Evolutionary conservation across 345 rosid genomes (phyloP), one percentile per base, ranked within the genome.

Genomic region (Theobroma cacao): DNA sequence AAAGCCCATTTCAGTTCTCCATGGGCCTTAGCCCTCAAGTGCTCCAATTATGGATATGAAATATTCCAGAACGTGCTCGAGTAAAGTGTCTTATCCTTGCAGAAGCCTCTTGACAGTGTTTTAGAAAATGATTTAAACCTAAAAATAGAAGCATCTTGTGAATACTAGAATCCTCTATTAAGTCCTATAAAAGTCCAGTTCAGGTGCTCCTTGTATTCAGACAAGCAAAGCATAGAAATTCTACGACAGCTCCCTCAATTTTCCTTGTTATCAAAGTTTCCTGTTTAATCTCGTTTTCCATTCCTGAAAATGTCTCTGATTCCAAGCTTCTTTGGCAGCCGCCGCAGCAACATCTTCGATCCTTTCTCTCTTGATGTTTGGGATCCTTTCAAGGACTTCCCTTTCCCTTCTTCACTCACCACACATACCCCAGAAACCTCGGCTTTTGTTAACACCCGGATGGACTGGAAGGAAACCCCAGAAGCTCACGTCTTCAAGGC

Each of bases 381-480:
- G 82, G 79, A 80, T 47, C 76, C 82, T 0, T 68, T 75, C 61
- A 14, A 43, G 48, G 77, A 72, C 43, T 53, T 56, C 53, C 59
- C 12, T 67, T 38, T 61, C 45, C n/a, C 72, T 4, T 60, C 64
- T n/a, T 72, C 82, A 1, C 38, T 58, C 52, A 34, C 61, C 4
- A 20, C 15, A 2, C 34, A 7, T 1, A 31, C 70, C 3, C 52
- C 26, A 0, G 75, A 67, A 22, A 45, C 78, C 50, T 9, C 68
- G 0, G 50, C 60, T 58, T 58, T 80, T 5, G 55, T 34, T n/a
- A 66, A 58, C 69, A 13, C 82, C 41, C 69, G 43, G 2, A 40
- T 80, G 4, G 79, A 80, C 79, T 75, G 79, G 82, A 56, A 38
- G 62, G 82, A 80, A 3, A 80, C 82, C 17, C 77, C 81, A 1